Evolutionary conservation across 2,329 filamentous ascomycete species (phyloP).

Genomic region (Seiridium cupressi): DNA sequence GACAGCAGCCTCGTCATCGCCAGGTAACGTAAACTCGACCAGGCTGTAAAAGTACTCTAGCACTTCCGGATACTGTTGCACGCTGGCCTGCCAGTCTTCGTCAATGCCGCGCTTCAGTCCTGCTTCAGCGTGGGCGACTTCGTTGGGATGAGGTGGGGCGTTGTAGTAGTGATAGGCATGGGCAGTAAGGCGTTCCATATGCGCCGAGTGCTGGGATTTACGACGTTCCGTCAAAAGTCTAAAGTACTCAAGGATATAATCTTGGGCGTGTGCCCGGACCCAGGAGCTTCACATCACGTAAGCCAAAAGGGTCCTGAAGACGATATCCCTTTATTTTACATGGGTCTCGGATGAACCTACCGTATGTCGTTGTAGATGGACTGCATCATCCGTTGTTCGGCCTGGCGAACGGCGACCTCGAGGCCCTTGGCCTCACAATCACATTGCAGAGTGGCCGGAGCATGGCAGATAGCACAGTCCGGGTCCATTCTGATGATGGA

Average conservation of each 20-base stretch:
- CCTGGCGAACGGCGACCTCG: conserved; percentile 60
- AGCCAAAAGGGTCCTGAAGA: conserved; percentile 11
- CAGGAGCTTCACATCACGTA: conserved; percentile 45
- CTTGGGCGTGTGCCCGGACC: conserved; percentile 65
- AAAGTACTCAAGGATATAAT: conserved; percentile 68
- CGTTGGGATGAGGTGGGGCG: conserved; percentile 55
- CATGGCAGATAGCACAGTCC: conserved; percentile 66
- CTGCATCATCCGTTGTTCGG: conserved; percentile 63
- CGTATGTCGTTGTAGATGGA: conserved; percentile 62
- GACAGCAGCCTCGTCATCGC: conserved; percentile 58
- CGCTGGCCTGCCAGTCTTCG: conserved; percentile 74
- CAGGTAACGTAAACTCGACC: conserved; percentile 64
- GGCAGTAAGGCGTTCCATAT: conserved; percentile 54
- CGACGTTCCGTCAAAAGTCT: conserved; percentile 59
- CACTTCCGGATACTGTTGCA: conserved; percentile 77
- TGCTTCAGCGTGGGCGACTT: conserved; percentile 64
- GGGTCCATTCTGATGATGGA: conserved; percentile 63
- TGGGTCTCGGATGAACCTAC: conserved; percentile 38
- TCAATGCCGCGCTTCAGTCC: conserved; percentile 72
- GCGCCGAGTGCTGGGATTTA: conserved; percentile 53
- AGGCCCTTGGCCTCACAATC: conserved; percentile 67
- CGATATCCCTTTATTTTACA: not conserved
- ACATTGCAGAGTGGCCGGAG: conserved; percentile 56
- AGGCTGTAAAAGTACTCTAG: conserved; percentile 77
- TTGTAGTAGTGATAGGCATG: conserved; percentile 60